Percentiles rank a stretch among this genome's conserved stretches.
Evolutionary conservation across 2,329 filamentous ascomycete genomes (phyloP).

Genomic region (Aspergillus thermomutatus): DNA sequence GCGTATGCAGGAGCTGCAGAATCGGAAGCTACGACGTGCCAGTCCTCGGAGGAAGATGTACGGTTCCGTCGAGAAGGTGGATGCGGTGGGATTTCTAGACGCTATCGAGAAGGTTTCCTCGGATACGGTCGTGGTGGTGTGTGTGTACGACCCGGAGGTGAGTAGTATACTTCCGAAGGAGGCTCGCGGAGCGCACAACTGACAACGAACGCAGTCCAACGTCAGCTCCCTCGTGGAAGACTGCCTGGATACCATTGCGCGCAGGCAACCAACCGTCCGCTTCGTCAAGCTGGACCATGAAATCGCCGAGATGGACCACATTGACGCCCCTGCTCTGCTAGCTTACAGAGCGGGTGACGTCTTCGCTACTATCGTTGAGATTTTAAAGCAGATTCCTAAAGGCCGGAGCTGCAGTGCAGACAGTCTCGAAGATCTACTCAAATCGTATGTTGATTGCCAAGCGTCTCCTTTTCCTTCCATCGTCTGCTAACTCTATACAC

Average conservation of each 20-base stretch:
- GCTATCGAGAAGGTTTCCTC: constrained; percentile 84
- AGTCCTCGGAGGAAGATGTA: constrained; percentile 76
- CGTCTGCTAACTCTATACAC: constrained; percentile 3
- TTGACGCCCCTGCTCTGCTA: constrained; percentile 80
- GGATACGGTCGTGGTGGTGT: constrained; percentile 84
- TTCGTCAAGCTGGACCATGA: constrained; percentile 90
- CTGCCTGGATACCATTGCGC: constrained; percentile 72
- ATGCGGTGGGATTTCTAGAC: constrained; percentile 90
- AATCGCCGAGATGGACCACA: constrained; percentile 90
- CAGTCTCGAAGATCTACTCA: constrained; percentile 56
- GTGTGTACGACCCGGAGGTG: constrained; percentile 87
- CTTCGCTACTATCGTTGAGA: constrained; percentile 82
- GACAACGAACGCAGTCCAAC: constrained; percentile 57
- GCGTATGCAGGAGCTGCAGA: constrained; percentile 73
- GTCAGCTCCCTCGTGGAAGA: constrained; percentile 76
- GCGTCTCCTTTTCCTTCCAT: neutral
- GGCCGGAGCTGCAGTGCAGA: constrained; percentile 49
- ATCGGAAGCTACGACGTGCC: constrained; percentile 61
- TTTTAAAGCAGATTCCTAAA: constrained; percentile 78
- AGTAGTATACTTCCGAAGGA: constrained; percentile 27
- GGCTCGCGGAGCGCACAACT: constrained; percentile 2
- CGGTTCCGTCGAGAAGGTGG: constrained; percentile 76
- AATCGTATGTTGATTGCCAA: constrained; percentile 43
- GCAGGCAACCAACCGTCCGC: constrained; percentile 66
- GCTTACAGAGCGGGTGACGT: constrained; percentile 89